These are phyloP conservation scores for Candida qinlingensis DNA, from an alignment of 805 yeast species.

Conservation along the genomic window DNA sequence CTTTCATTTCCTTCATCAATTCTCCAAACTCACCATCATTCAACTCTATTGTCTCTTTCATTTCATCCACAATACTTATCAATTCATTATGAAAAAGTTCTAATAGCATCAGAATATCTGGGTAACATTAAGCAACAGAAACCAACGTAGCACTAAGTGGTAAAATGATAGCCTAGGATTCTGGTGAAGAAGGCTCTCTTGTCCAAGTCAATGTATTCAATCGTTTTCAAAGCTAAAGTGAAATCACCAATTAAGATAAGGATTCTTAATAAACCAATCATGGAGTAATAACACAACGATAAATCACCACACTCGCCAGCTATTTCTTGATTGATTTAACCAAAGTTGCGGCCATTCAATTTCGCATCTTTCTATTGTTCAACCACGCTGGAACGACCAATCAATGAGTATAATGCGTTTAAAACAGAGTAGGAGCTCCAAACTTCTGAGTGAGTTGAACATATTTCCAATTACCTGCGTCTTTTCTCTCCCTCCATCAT, in stretches of 20 bases:
- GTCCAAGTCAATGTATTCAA: constrained; percentile 41
- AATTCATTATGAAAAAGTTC: constrained; percentile 35
- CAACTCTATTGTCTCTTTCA: no score
- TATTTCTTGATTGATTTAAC: constrained; percentile 20
- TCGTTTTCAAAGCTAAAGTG: constrained; percentile 42
- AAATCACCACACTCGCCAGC: constrained; percentile 41
- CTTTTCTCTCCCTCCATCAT: no score
- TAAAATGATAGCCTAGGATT: constrained; percentile 45
- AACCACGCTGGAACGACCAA: constrained; percentile 34
- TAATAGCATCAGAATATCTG: constrained; percentile 45
- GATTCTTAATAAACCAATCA: constrained; percentile 44
- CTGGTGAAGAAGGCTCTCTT: constrained; percentile 42
- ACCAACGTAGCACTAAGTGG: constrained; percentile 47
- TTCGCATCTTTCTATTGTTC: constrained; percentile 34
- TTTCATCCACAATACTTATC: no score
- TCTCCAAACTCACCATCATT: no score
- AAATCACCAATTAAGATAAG: constrained; percentile 47
- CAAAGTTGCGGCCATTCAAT: constrained; percentile 8
- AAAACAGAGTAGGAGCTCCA: constrained; percentile 45
- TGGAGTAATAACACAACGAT: constrained; percentile 40
- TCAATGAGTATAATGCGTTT: constrained; percentile 42
- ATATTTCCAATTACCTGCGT: no score
- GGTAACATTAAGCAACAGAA: constrained; percentile 46
- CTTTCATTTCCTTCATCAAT: no score
- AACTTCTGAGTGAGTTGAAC: constrained; percentile 30